Evolutionary conservation across 2,329 filamentous ascomycete genomes (phyloP).

Genomic region (Cladosporium sp.): DNA sequence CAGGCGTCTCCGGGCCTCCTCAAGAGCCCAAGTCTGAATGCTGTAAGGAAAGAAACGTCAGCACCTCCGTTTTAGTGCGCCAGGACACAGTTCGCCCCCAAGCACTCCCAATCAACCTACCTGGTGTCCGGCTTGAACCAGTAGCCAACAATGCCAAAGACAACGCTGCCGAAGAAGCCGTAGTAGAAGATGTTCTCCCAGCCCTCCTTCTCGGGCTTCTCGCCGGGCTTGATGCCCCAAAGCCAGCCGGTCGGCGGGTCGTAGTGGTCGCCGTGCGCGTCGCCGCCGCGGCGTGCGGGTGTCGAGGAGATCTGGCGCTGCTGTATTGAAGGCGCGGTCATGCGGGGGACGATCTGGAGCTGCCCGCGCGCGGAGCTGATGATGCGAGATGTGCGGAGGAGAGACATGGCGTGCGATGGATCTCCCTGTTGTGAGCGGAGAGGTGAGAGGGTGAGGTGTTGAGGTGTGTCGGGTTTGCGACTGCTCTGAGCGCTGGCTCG

Average conservation of each 20-base stretch:
- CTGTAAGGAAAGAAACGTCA: constrained; percentile 45
- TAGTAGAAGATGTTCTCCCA: constrained; percentile 88
- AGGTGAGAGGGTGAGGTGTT: constrained; percentile 7
- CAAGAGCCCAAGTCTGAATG: constrained; percentile 98
- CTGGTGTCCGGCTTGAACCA: constrained; percentile 98
- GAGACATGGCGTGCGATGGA: constrained; percentile 6
- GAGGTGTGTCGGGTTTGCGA: constrained; percentile 4
- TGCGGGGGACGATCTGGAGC: constrained; percentile 30
- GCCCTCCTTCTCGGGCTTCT: constrained; percentile 93
- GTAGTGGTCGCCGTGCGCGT: constrained; percentile 75
- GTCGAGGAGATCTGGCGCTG: constrained; percentile 31
- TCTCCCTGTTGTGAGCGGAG: constrained; percentile 8
- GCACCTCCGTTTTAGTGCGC: not conserved
- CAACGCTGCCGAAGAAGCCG: constrained; percentile 76
- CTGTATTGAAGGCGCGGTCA: constrained; percentile 21
- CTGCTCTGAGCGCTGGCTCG: constrained; percentile 1
- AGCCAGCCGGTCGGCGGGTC: constrained; percentile 90
- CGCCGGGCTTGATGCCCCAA: constrained; percentile 87
- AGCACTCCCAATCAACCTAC: constrained; percentile 58
- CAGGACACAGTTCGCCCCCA: not conserved
- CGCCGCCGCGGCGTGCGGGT: constrained; percentile 37
- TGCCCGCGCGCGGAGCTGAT: constrained; percentile 28
- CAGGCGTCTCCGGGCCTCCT: constrained; percentile 91
- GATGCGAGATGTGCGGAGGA: constrained; percentile 21
- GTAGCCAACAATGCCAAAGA: constrained; percentile 72